These are phyloP conservation scores for Coccinonectria pachysandricola DNA, from an alignment of 2,329 filamentous ascomycete genomes.

Conservation along the genomic window DNA sequence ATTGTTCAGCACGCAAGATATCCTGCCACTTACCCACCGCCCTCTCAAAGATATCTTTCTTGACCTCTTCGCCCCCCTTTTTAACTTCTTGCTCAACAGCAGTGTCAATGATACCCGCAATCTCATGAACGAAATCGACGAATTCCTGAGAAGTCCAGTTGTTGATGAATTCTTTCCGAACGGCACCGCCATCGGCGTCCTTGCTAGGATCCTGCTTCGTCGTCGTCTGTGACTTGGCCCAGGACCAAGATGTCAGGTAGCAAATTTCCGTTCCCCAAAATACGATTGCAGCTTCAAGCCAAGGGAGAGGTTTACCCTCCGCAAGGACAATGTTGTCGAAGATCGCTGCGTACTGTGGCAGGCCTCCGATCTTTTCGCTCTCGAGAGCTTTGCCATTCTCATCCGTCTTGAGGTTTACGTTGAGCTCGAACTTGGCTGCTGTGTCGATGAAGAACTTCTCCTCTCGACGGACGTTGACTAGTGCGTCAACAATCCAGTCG, in stretches of 20 bases:
- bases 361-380: constrained; percentile 28
- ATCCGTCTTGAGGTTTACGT: constrained; percentile 28
- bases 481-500: constrained; percentile 51
- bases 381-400: constrained; percentile 13
- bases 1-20: constrained; percentile 45
- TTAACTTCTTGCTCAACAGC: constrained; percentile 33
- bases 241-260: constrained; percentile 51
- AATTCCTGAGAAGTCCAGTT: constrained; percentile 60
- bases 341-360: constrained; percentile 33
- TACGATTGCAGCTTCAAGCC: constrained; percentile 59
- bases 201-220: constrained; percentile 10
- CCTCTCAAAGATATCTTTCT: constrained; percentile 24
- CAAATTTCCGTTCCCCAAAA: constrained; percentile 67
- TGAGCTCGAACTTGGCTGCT: constrained; percentile 48
- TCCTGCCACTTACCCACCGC: constrained; percentile 36
- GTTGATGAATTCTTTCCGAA: constrained; percentile 54
- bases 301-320: constrained; percentile 32
- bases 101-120: constrained; percentile 46
- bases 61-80: constrained; percentile 20
- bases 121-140: constrained; percentile 43
- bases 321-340: constrained; percentile 42
- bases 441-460: constrained; percentile 58
- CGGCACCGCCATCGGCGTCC: constrained; percentile 55
- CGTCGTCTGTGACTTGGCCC: constrained; percentile 30
- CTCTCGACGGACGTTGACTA: constrained; percentile 58